Base-by-base conservation (phyloP, 164 flowering plant species). In the Echeveria elegans region DNA sequence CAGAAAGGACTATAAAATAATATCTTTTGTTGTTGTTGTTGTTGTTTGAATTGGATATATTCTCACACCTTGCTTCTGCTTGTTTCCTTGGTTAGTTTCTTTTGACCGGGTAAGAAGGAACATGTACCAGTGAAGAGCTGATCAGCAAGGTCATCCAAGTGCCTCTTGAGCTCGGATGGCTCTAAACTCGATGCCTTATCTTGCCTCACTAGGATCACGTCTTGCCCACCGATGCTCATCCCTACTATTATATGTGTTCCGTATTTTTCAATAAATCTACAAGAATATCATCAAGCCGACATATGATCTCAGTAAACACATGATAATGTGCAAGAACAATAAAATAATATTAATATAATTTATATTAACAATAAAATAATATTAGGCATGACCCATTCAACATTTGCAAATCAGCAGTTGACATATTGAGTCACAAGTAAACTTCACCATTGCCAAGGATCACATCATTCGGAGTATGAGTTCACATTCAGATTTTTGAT, bases 191-290 rank as follows among this genome's bases (percentile, higher is more conserved):
- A 92, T 26, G 88, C 74, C 28, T 73, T 75, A 24, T 85, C 85
- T 77, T 92, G 98, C 74, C 77, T 87, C 30, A 85, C 84, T 12
- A 79, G 65, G 6, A 90, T 78, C 74, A 83, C 75, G 70, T 87
- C 96, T 40, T 81, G 74, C 6, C 96, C 96, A 5, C 98, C 98
- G 26, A 92, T 61, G 71, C 88, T 75, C 63, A 88, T 19, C 23
- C 93, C 96, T 29, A 88, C 92, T 2, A 92, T 75, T 2, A 92
- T 74, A 70, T 92, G 96, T 0, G 98, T 92, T 45, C 98, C 96
- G 77, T 87, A 92, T 52, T 77, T 87, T 75, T 87, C 86, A 21
- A 92, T 88, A 75, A 92, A 92, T 68, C 96, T 88, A 82, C 50
- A 50, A 47, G 36, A n/a, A n/a, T 1, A 32, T 18, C 14, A 26